Evolutionary conservation across 2,329 filamentous ascomycete genomes (phyloP).

Genomic region (Pleoardoris graminearum): DNA sequence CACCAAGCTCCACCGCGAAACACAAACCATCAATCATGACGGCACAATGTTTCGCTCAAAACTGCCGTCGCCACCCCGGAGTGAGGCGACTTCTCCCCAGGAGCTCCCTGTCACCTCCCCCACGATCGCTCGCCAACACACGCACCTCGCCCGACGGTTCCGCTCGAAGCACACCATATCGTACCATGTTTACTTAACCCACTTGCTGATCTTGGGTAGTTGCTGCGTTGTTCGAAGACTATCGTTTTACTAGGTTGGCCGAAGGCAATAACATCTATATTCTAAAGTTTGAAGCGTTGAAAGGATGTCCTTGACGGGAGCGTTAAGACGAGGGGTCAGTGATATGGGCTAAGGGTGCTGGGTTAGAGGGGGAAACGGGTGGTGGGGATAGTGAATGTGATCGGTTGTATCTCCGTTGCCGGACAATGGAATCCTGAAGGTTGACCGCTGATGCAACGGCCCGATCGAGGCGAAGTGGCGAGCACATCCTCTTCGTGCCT

Average conservation of each 20-base stretch:
- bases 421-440: neutral
- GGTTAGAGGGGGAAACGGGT: neutral
- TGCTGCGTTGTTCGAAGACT: neutral
- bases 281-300: neutral
- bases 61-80: neutral
- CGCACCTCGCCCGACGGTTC: neutral
- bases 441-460: neutral
- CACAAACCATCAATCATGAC: neutral
- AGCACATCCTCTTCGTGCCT: neutral
- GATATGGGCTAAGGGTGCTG: neutral
- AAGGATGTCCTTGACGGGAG: neutral
- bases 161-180: neutral
- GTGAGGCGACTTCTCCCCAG: neutral
- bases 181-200: neutral
- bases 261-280: neutral
- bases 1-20: neutral
- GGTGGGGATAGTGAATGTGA: neutral
- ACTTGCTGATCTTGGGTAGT: constrained; percentile 1
- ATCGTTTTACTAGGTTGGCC: neutral
- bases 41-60: neutral
- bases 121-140: neutral
- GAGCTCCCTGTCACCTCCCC: constrained; percentile 1
- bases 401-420: neutral
- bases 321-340: neutral
- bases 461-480: neutral